Base-by-base conservation (phyloP, 2,329 filamentous ascomycete species). In the Arthrobotrys sinensis region DNA sequence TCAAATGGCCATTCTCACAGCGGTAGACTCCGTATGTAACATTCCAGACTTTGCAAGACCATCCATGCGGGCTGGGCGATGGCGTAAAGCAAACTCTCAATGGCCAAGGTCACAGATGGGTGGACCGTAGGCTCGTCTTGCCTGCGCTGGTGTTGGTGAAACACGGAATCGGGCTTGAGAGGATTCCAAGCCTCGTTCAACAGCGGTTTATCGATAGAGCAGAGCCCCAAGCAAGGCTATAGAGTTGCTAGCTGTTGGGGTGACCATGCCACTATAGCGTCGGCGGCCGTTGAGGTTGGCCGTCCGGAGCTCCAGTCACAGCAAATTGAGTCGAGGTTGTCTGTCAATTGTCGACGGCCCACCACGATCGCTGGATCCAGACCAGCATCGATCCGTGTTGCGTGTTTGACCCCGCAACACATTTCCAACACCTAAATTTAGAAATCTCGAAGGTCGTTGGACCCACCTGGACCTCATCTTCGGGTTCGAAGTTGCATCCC, bases 111-210 rank as follows among this genome's bases (percentile, higher is more conserved):
- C 21, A 43, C 70, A 45, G 53, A 48, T 75, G 43, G 52, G 53
- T 52, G 52, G 63, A 67, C 63, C 34, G 53, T 36, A 72, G 68
- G 68, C 68, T 72, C 38, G 55, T 65, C 46, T 66, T 60, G 60
- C 60, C 40, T 34, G 38, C 48, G 5, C 46, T 19, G 10, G 43
- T 21, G 38, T 46, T 76, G 45, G 72, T 77, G 72, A 77, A 77
- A 77, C 72, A 32, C 65, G 28, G 34, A 65, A 70, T 28, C 19
- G 52, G 52, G 53, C 64, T 76, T 63, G 32, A 24, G 57, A 43
- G 12, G 24, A 7, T 34, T 60, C 73, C 53, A 77, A 77, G 73
- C 73, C 73, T 77, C 66, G 48, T 12, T 60, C 12, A 14, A 68
- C 38, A 21, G 32, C 12, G 21, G 45, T 62, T 43, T 63, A 70